phyloP scores from a whole-genome alignment of 768 basidiomycete species.

The Lentinus tigrinus region DNA sequence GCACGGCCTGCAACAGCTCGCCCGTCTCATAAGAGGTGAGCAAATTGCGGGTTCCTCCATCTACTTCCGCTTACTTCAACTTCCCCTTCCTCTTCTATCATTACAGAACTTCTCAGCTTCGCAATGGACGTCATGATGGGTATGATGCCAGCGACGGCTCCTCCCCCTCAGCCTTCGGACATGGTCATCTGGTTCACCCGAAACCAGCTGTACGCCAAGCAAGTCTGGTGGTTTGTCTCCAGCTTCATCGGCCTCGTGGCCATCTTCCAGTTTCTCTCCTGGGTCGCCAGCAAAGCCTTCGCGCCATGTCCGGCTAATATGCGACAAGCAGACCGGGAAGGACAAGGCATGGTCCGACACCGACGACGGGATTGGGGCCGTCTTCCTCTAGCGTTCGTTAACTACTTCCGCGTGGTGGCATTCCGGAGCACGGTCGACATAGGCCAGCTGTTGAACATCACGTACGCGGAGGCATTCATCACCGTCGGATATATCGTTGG shows the following conservation, averaged over 20 bases:
- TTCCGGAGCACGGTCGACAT: slow-evolving; percentile 33
- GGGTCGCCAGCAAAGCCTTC: slow-evolving; percentile 4
- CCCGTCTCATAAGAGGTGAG: no score
- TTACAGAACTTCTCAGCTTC: neutral
- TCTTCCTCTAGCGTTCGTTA: slow-evolving; percentile 27
- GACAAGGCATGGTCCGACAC: neutral
- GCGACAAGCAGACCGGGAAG: slow-evolving; percentile 5
- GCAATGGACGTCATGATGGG: neutral
- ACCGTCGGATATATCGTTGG: slow-evolving; percentile 34
- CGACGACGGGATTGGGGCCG: slow-evolving; percentile 17
- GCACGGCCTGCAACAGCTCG: no score
- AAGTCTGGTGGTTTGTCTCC: slow-evolving; percentile 43
- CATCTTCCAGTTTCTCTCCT: slow-evolving; percentile 33
- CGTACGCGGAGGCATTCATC: slow-evolving; percentile 36
- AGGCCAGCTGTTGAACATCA: slow-evolving; percentile 32
- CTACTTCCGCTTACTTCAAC: neutral
- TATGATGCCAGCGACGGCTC: neutral
- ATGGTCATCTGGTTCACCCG: neutral
- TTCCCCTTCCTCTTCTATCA: neutral
- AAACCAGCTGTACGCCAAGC: slow-evolving; percentile 34
- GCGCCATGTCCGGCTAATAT: neutral
- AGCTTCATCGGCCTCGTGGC: slow-evolving; percentile 42
- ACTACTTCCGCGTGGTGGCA: slow-evolving; percentile 29
- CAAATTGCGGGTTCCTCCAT: neutral
- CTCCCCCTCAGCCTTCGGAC: neutral